Conservation (phyloP, 2,329 filamentous ascomycete species). For the Aspergillus persii region DNA sequence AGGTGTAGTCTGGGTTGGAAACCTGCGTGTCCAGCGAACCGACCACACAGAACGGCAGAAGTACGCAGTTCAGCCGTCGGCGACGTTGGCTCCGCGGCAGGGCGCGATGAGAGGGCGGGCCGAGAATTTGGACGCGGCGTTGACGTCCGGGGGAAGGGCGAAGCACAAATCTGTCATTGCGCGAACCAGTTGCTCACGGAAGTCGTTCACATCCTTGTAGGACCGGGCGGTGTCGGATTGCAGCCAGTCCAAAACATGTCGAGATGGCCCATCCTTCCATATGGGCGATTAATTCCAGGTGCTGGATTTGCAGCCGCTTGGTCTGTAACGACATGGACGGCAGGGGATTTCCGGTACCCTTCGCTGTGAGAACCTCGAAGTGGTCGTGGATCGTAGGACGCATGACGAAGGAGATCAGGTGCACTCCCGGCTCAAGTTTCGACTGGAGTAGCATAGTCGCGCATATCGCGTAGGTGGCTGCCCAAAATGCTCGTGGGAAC, state of each 20-base stretch:
- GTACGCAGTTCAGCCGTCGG: conserved; percentile 43
- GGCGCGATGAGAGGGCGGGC: conserved; percentile 37
- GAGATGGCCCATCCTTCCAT: conserved; percentile 43
- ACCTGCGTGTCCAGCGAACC: conserved; percentile 60
- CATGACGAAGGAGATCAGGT: conserved; percentile 45
- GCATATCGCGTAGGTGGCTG: conserved; percentile 62
- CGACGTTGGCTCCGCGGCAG: conserved; percentile 25
- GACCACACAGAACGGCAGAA: conserved; percentile 58
- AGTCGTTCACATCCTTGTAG: conserved; percentile 27
- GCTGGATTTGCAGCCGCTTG: conserved; percentile 53
- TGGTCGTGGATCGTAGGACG: conserved; percentile 53
- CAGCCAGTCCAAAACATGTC: conserved; percentile 36
- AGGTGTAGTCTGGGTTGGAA: conserved; percentile 53
- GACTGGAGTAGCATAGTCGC: conserved; percentile 48
- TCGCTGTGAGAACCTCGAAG: conserved; percentile 63
- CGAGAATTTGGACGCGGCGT: conserved; percentile 36
- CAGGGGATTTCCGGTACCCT: conserved; percentile 57
- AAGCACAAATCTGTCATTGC: conserved; percentile 37
- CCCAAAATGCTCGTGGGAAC: conserved; percentile 62
- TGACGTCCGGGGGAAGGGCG: conserved; percentile 43
- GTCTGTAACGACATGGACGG: conserved; percentile 58
- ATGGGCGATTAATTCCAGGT: conserved; percentile 51
- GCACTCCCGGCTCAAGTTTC: conserved; percentile 36
- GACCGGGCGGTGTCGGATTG: conserved; percentile 23
- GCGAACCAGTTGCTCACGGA: conserved; percentile 49